phyloP scores from a whole-genome alignment of 495 filamentous ascomycete species.

The Poronia punctata region DNA sequence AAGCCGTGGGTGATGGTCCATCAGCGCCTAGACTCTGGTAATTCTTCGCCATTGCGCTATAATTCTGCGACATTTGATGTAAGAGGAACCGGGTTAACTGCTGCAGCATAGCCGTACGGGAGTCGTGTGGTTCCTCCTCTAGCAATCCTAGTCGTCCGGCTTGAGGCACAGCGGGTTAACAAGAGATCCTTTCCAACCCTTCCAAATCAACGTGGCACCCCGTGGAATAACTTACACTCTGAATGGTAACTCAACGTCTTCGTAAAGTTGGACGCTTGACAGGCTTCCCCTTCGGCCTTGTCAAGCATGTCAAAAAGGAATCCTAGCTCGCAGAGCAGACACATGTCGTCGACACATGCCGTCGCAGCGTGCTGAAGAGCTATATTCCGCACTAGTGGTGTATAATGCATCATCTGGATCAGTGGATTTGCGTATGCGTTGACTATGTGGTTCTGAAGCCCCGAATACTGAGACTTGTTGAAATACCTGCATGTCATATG shows the following conservation, averaged over 20 bases:
- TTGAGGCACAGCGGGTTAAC: constrained; percentile 19
- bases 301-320: constrained; percentile 98
- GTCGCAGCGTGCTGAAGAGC: constrained; percentile 86
- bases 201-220: too few species aligned
- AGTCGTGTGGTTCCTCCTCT: constrained; percentile 70
- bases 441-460: constrained; percentile 88
- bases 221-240: constrained; percentile 48
- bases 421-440: constrained; percentile 95
- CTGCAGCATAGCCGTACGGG: constrained; percentile 69
- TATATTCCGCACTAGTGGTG: constrained; percentile 78
- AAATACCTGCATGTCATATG: constrained; percentile 70
- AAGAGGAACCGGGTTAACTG: constrained; percentile 70
- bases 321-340: constrained; percentile 88
- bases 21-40: constrained; percentile 22
- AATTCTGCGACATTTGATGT: constrained; percentile 64
- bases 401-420: constrained; percentile 85
- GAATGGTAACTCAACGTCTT: constrained; percentile 77
- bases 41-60: constrained; percentile 51
- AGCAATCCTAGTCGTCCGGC: constrained; percentile 65
- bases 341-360: constrained; percentile 70
- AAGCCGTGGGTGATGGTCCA: constrained; percentile 9
- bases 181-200: neutral
- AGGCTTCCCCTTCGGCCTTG: constrained; percentile 85
- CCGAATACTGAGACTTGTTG: constrained; percentile 85
- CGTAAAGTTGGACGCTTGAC: constrained; percentile 94